Conservation (phyloP, 2,329 filamentous ascomycete species). For the Hortaea werneckii region DNA sequence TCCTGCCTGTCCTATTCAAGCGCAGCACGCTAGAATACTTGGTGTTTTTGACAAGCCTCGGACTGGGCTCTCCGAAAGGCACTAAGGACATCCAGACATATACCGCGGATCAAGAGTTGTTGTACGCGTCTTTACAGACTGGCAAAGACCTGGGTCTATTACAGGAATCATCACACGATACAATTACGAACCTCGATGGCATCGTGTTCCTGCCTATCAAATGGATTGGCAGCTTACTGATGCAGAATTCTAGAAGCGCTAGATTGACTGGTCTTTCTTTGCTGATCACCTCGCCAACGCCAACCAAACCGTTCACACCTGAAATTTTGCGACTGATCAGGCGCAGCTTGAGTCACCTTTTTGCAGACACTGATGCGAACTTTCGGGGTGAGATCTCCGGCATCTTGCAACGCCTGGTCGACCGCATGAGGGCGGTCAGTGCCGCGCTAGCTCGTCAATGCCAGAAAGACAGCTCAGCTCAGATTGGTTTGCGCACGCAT, state of each 20-base stretch:
- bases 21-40: slow-evolving; percentile 30
- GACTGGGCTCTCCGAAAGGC: slow-evolving; percentile 22
- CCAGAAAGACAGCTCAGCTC: background rate
- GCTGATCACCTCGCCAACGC: slow-evolving; percentile 63
- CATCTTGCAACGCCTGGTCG: slow-evolving; percentile 64
- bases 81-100: background rate
- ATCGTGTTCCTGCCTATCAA: slow-evolving; percentile 46
- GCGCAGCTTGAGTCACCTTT: slow-evolving; percentile 57
- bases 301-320: slow-evolving; percentile 60
- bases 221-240: slow-evolving; percentile 29
- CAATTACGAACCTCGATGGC: slow-evolving; percentile 12
- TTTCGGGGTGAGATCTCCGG: slow-evolving; percentile 72
- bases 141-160: slow-evolving; percentile 39
- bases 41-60: slow-evolving; percentile 30
- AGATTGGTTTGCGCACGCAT: slow-evolving; percentile 1
- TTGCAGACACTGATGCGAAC: slow-evolving; percentile 77
- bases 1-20: slow-evolving; percentile 39
- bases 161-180: slow-evolving; percentile 21
- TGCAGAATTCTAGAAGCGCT: slow-evolving; percentile 37
- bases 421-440: slow-evolving; percentile 60
- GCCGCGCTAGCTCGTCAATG: slow-evolving; percentile 35
- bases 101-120: slow-evolving; percentile 7
- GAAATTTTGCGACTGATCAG: slow-evolving; percentile 53
- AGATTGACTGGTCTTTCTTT: slow-evolving; percentile 74
- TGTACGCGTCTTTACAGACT: slow-evolving; percentile 30